These are phyloP conservation scores for Yamagishiella unicocca DNA, from an alignment of 139 green algal genomes.

Conservation along the genomic window DNA sequence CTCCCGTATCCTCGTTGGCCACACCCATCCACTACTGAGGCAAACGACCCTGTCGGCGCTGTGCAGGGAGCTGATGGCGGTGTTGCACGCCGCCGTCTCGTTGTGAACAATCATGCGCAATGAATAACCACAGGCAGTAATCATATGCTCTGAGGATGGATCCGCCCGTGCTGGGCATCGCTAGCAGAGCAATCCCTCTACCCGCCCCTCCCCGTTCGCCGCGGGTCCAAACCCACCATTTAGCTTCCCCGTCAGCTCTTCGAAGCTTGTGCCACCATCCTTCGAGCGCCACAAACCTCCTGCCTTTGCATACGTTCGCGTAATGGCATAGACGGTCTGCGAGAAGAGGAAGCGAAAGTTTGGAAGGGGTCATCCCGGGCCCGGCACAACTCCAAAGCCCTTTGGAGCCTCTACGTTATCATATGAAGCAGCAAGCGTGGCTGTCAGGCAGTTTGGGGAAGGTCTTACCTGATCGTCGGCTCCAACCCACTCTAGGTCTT, in stretches of 20 bases:
- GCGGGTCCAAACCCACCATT: slow-evolving; percentile 62
- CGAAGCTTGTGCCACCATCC: slow-evolving; percentile 67
- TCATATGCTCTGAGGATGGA: background rate
- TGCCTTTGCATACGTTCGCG: slow-evolving; percentile 34
- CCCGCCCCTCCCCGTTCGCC: too few relatives aligned
- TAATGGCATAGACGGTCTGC: slow-evolving; percentile 68
- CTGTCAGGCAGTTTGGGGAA: background rate
- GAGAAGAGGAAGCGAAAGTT: background rate
- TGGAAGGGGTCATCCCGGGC: background rate
- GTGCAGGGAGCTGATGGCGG: too few relatives aligned
- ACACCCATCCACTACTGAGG: too few relatives aligned
- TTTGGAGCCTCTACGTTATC: too few relatives aligned
- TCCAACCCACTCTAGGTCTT: slow-evolving; percentile 61
- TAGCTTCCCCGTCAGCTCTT: slow-evolving; percentile 79
- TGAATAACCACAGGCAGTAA: background rate
- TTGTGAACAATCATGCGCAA: background rate
- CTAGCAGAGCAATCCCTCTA: background rate
- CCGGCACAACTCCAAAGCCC: too few relatives aligned
- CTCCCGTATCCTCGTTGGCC: too few relatives aligned
- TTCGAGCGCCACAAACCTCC: slow-evolving; percentile 60
- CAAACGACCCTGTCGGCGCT: too few relatives aligned
- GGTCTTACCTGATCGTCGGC: slow-evolving; percentile 54
- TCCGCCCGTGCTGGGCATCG: background rate
- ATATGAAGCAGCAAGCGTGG: too few relatives aligned
- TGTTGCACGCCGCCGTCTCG: too few relatives aligned